These are phyloP conservation scores for Asparagopsis taxiformis DNA, from an alignment of 31 red algal genomes.

Conservation along the genomic window DNA sequence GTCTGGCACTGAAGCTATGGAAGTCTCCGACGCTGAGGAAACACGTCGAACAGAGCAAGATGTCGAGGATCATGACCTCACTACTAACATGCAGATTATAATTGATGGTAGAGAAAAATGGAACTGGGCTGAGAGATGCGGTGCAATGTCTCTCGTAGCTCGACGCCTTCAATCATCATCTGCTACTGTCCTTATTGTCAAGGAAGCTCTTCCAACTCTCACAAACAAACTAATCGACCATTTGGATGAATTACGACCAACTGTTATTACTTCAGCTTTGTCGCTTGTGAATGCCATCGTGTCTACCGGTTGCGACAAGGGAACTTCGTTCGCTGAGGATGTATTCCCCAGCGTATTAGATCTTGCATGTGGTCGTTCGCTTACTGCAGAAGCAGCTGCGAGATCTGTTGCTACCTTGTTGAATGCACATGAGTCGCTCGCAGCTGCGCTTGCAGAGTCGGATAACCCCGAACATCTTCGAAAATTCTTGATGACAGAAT, in stretches of 20 bases:
- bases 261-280: constrained; percentile 56
- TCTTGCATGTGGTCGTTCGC: constrained; percentile 46
- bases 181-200: constrained; percentile 6
- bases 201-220: constrained; percentile 2
- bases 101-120: constrained; percentile 50
- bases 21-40: too few relatives aligned
- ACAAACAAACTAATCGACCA: constrained; percentile 36
- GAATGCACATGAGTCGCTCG: constrained; percentile 10
- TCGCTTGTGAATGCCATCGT: constrained; percentile 39
- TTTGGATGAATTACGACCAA: constrained; percentile 64
- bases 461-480: constrained; percentile 48
- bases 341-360: constrained; percentile 71
- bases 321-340: constrained; percentile 25
- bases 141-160: constrained; percentile 27
- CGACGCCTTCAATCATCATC: background rate
- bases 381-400: constrained; percentile 51
- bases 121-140: constrained; percentile 29
- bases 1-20: too few relatives aligned
- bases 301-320: background rate
- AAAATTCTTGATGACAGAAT: constrained; percentile 12
- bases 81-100: constrained; percentile 10
- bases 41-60: too few relatives aligned
- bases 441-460: constrained; percentile 14
- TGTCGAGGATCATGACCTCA: background rate
- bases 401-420: constrained; percentile 28